phyloP scores from a whole-genome alignment of 164 flowering plant species.

The Aristolochia contorta region DNA sequence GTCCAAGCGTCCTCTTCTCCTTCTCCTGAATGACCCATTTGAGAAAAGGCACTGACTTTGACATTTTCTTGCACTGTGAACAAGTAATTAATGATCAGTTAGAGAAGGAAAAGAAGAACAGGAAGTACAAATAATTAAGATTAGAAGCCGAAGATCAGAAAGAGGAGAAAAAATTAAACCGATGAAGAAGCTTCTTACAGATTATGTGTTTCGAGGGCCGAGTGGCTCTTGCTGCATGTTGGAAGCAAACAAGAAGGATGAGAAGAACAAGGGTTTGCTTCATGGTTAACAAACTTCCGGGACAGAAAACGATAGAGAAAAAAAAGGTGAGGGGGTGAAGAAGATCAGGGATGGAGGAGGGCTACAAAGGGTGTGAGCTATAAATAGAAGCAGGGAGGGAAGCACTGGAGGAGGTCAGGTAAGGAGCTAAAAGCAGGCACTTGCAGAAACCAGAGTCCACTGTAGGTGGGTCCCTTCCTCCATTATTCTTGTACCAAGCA shows the following conservation, averaged over 20 bases:
- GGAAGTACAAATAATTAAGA: too few relatives aligned
- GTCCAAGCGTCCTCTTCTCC: slow-evolving; percentile 12
- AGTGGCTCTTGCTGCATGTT: slow-evolving; percentile 9
- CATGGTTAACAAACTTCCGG: slow-evolving; percentile 17
- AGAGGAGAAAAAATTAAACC: not conserved
- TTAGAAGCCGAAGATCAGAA: not conserved
- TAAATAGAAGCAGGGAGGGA: slow-evolving; percentile 25
- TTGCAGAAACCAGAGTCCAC: slow-evolving; percentile 7
- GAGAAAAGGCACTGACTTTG: slow-evolving; percentile 9
- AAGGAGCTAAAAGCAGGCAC: slow-evolving; percentile 15
- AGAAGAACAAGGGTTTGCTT: slow-evolving; percentile 17
- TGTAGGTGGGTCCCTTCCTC: slow-evolving; percentile 7
- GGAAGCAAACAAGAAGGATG: slow-evolving; percentile 15
- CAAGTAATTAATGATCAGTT: not conserved
- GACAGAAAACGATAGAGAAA: slow-evolving; percentile 8
- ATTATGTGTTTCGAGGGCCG: slow-evolving; percentile 11
- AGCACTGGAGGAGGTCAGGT: slow-evolving; percentile 14
- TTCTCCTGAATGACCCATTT: slow-evolving; percentile 6
- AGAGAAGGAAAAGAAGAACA: too few relatives aligned
- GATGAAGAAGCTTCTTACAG: slow-evolving; percentile 8
- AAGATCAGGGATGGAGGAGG: slow-evolving; percentile 8
- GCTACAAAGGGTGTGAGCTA: slow-evolving; percentile 11
- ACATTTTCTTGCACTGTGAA: slow-evolving; percentile 15
- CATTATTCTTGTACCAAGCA: not conserved
- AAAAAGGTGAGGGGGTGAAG: slow-evolving; percentile 7